Percentiles rank a stretch among this genome's conserved stretches.
Conservation (phyloP, 148 eudicot species). For the Vaccinium vitisidaea region DNA sequence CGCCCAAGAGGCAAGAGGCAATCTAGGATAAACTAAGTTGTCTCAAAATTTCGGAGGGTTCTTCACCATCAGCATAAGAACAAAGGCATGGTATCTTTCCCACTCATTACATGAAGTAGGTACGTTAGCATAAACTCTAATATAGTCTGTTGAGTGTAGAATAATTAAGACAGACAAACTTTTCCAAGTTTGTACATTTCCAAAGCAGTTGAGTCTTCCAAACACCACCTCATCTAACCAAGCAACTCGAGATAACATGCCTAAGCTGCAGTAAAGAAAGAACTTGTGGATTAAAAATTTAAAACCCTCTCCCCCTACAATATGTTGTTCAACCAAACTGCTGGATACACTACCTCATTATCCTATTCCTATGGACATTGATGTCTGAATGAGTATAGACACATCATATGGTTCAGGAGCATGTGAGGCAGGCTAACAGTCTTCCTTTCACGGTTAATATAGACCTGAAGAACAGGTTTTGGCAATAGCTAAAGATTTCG, state of each 20-base stretch:
- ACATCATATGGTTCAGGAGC: not conserved
- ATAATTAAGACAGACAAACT: not conserved
- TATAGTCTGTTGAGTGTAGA: not conserved
- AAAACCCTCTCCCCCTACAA: not conserved
- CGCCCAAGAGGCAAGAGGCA: not conserved
- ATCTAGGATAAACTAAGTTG: not conserved
- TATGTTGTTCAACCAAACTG: not conserved
- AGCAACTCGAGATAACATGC: not conserved
- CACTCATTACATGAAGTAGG: not conserved
- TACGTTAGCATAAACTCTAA: not conserved
- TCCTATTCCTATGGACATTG: not conserved
- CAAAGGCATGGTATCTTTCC: not conserved
- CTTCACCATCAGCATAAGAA: not conserved
- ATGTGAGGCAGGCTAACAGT: not conserved
- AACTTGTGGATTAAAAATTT: not conserved
- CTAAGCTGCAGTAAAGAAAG: constrained; percentile 1
- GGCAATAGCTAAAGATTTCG: not conserved
- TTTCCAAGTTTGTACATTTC: not conserved
- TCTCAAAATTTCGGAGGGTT: not conserved
- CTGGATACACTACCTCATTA: not conserved
- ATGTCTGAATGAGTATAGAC: not conserved
- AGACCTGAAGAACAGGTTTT: not conserved
- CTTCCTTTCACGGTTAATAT: not conserved
- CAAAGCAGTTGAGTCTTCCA: not conserved
- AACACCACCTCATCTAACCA: not conserved